Evolutionary conservation across 345 rosid genomes (phyloP).

Genomic region (Brassica nigra): DNA sequence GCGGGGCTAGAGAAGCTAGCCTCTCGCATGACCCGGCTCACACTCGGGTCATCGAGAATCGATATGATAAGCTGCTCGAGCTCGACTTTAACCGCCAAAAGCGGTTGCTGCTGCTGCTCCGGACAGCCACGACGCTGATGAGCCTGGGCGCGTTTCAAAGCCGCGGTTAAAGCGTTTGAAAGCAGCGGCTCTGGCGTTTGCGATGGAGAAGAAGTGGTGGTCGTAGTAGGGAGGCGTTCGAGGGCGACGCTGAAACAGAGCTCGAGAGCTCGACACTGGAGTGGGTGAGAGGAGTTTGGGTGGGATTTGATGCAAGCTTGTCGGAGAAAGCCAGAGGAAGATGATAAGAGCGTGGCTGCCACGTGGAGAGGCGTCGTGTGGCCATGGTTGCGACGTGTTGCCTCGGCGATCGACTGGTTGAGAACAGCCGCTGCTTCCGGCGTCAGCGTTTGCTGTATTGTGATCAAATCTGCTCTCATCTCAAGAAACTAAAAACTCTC

Average conservation of each 20-base stretch:
- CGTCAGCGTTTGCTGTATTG: conserved; percentile 97
- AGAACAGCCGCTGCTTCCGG: conserved; percentile 89
- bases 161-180: conserved; percentile 97
- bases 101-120: conserved; percentile 96
- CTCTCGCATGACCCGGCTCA: conserved; percentile 95
- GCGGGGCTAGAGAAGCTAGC: conserved; percentile 98
- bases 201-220: conserved; percentile 39
- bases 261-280: conserved; percentile 98
- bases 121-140: conserved; percentile 99
- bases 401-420: conserved; percentile 88
- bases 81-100: conserved; percentile 94
- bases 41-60: conserved; percentile 96
- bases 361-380: conserved; percentile 98
- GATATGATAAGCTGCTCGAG: conserved; percentile 94
- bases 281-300: conserved; percentile 95
- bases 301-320: conserved; percentile 98
- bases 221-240: conserved; percentile 81
- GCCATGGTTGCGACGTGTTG: conserved; percentile 84
- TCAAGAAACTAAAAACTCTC: background rate
- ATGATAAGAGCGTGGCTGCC: conserved; percentile 78
- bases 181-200: conserved; percentile 71
- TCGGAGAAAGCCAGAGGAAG: conserved; percentile 87
- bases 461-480: conserved; percentile 94
- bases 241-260: conserved; percentile 98
- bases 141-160: conserved; percentile 96